Percentiles rank a stretch among this genome's conserved stretches.
Evolutionary conservation across 1,284 basidiomycete genomes (phyloP).

Genomic region (Fistulinella staudtii): DNA sequence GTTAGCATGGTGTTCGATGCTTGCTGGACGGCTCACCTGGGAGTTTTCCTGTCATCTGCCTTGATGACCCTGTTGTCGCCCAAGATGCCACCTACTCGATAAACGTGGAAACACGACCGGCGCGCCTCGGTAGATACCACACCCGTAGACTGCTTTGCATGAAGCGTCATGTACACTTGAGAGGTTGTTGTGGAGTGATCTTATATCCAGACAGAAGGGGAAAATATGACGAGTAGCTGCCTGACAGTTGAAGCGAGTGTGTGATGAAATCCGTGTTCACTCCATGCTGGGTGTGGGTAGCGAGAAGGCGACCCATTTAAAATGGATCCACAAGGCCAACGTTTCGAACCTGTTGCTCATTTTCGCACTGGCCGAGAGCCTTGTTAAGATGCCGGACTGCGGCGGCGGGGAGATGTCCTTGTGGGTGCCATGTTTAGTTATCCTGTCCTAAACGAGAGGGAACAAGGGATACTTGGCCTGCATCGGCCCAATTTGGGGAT

Average conservation of each 20-base stretch:
- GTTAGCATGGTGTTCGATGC: background rate
- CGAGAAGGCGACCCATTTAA: constrained; percentile 1
- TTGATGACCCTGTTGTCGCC: constrained; percentile 28
- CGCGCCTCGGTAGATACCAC: constrained; percentile 1
- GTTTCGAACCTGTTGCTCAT: background rate
- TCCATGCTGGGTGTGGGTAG: background rate
- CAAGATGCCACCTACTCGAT: constrained; percentile 28
- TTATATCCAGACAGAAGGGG: background rate
- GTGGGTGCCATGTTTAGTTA: background rate
- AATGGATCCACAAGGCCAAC: background rate
- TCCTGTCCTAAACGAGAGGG: background rate
- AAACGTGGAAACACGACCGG: constrained; percentile 26
- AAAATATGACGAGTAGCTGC: background rate
- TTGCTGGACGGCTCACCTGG: constrained; percentile 16
- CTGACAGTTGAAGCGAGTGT: background rate
- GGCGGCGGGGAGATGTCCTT: background rate
- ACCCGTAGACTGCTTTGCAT: background rate
- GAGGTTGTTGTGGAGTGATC: background rate
- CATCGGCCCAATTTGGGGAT: background rate
- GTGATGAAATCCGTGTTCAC: background rate
- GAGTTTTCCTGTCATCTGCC: constrained; percentile 26
- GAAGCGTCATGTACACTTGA: constrained; percentile 2
- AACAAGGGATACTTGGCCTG: background rate
- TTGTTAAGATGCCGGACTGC: background rate
- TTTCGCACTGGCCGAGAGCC: background rate